These are phyloP conservation scores for Annulohypoxylon bovei DNA, from an alignment of 495 filamentous ascomycete species.

Conservation along the genomic window DNA sequence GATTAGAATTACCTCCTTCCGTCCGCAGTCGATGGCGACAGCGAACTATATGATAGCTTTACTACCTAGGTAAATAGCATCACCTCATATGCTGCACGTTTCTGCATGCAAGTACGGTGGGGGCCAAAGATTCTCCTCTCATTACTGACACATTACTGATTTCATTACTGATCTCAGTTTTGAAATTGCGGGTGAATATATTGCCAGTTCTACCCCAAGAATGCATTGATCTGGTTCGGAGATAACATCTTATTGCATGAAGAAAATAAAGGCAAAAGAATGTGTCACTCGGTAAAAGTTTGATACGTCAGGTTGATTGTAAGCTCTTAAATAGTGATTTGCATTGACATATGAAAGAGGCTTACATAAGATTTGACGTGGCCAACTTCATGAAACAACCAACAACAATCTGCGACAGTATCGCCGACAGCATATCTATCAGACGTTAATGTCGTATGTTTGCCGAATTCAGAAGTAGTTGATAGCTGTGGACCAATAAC, in stretches of 20 bases:
- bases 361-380: conserved; percentile 2
- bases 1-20: not conserved
- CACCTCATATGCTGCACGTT: not conserved
- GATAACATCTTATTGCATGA: not conserved
- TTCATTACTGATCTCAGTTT: not conserved
- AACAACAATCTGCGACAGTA: not conserved
- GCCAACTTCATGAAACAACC: not conserved
- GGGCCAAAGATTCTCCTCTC: not conserved
- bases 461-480: not conserved
- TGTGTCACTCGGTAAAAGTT: not conserved
- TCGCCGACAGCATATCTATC: not conserved
- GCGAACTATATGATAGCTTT: not conserved
- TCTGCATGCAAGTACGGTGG: not conserved
- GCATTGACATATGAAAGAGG: not conserved
- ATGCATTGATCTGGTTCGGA: not conserved
- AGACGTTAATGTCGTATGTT: not conserved
- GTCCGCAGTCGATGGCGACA: not conserved
- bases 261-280: not conserved
- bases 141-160: not conserved
- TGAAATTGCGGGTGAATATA: not conserved
- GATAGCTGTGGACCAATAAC: not conserved
- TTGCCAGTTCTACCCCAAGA: not conserved
- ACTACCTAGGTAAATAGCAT: not conserved
- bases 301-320: too few relatives aligned
- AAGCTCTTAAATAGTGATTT: not conserved